Evolutionary conservation across 108 stramenopile species (phyloP).

Genomic region (Discostella stelligeroides): DNA sequence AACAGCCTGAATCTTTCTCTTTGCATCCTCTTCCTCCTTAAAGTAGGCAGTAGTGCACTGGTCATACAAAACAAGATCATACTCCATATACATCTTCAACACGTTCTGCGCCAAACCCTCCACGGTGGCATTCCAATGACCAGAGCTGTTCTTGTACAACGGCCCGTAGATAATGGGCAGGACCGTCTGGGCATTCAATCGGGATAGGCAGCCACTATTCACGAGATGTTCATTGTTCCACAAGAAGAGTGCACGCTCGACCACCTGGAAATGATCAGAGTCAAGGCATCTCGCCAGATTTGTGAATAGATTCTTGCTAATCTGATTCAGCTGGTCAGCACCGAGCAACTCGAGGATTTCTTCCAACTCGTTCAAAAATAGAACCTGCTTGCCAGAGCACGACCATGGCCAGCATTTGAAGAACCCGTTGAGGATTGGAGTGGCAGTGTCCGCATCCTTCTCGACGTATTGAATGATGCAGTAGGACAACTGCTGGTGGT

Average conservation of each 20-base stretch:
- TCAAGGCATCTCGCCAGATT: constrained; percentile 93
- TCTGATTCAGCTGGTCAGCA: constrained; percentile 88
- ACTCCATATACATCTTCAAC: constrained; percentile 95
- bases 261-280: constrained; percentile 96
- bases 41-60: constrained; percentile 86
- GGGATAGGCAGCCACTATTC: constrained; percentile 81
- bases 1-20: constrained; percentile 78
- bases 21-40: constrained; percentile 88
- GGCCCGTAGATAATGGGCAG: constrained; percentile 95
- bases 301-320: constrained; percentile 83
- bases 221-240: constrained; percentile 99
- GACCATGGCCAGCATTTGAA: constrained; percentile 99
- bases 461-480: constrained; percentile 99
- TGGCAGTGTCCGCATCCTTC: constrained; percentile 98
- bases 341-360: constrained; percentile 96
- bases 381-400: constrained; percentile 91
- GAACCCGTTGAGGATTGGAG: constrained; percentile 95
- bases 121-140: constrained; percentile 99
- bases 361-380: constrained; percentile 97
- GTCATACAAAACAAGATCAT: constrained; percentile 88
- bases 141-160: constrained; percentile 90
- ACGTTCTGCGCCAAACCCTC: constrained; percentile 97
- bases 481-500: constrained; percentile 99
- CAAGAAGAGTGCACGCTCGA: constrained; percentile 95
- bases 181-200: constrained; percentile 88